Percentiles rank a stretch among this genome's conserved stretches.
Evolutionary conservation across 306 rosid genomes (phyloP).

Genomic region (Delonix regia): DNA sequence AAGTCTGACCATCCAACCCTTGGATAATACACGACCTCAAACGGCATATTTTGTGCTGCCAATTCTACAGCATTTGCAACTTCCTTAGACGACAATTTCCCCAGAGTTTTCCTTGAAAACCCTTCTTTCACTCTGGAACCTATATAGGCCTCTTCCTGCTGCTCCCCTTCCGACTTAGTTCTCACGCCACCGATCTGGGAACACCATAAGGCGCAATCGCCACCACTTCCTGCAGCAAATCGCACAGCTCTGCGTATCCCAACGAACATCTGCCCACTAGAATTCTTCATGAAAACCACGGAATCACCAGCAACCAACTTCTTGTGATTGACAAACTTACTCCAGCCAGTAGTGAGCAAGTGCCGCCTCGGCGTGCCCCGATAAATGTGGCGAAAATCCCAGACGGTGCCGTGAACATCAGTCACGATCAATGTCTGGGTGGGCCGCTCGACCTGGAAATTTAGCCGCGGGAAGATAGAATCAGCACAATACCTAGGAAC

Average conservation of each 20-base stretch:
- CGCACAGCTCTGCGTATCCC: conserved; percentile 58
- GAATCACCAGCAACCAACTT: conserved; percentile 67
- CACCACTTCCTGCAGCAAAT: background rate
- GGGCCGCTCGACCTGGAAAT: conserved; percentile 51
- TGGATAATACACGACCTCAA: conserved; percentile 68
- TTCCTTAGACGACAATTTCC: conserved; percentile 38
- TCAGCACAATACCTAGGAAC: conserved; percentile 70
- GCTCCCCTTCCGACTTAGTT: conserved; percentile 32
- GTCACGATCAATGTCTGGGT: conserved; percentile 55
- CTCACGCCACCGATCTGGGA: conserved; percentile 34
- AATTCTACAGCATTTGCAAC: conserved; percentile 52
- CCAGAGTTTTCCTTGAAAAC: conserved; percentile 41
- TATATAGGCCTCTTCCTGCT: background rate
- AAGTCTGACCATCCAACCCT: conserved; percentile 60
- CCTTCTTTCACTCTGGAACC: conserved; percentile 21
- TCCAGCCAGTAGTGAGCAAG: conserved; percentile 73
- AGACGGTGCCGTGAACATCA: conserved; percentile 61
- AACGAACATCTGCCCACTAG: conserved; percentile 38
- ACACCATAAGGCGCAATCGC: conserved; percentile 37
- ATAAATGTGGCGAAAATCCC: conserved; percentile 64
- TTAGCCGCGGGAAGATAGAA: conserved; percentile 55
- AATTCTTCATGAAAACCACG: conserved; percentile 53
- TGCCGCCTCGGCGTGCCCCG: conserved; percentile 66
- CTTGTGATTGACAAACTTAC: conserved; percentile 62
- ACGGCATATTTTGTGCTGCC: conserved; percentile 51